Base-by-base conservation (phyloP, 345 rosid genomes). In the Dipteronia sinensis region DNA sequence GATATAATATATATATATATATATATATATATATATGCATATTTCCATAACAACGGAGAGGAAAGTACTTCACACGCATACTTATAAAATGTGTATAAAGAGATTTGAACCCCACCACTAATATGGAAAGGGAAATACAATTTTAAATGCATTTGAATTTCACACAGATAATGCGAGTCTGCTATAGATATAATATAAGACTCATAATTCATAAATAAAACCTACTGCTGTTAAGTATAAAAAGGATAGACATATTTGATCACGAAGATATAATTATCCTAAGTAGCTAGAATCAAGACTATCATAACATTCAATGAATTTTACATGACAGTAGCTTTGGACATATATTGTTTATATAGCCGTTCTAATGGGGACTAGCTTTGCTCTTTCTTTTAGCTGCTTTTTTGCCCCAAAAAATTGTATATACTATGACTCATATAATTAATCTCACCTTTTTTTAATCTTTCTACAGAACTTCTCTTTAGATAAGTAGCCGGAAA, bases 281-380 rank as follows among this genome's bases (percentile, higher is more conserved):
- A 59, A 59, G 64, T 22, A 59, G n/a, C n/a, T n/a, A n/a, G 64
- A 59, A 59, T 59, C 12, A 59, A 22, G 64, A 20, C 64, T 7
- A 59, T 59, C 27, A 22, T 59, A 59, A 9, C 12, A 59, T 53
- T 53, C 58, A 53, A 53, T 53, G 58, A 16, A 53, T 53, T 53
- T 53, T 34, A 34, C 38, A 12, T 53, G 6, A 53, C 58, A 12
- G n/a, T 16, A 53, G 58, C 58, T 53, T 20, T 3, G n/a, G 19
- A 53, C 8, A 53, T 42, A 42, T 42, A 42, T 53, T 53, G 58
- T 53, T 53, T 53, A 53, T 53, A 16, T 53, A 53, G 58, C 58
- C 58, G 58, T 53, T 53, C 58, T 53, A 53, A 53, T 53, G 58
- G 58, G 58, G 58, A 53, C 58, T 53, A 53, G 58, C n/a, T 53